Base-by-base conservation (phyloP, 164 flowering plant genomes). In the Nelumbo lutea region DNA sequence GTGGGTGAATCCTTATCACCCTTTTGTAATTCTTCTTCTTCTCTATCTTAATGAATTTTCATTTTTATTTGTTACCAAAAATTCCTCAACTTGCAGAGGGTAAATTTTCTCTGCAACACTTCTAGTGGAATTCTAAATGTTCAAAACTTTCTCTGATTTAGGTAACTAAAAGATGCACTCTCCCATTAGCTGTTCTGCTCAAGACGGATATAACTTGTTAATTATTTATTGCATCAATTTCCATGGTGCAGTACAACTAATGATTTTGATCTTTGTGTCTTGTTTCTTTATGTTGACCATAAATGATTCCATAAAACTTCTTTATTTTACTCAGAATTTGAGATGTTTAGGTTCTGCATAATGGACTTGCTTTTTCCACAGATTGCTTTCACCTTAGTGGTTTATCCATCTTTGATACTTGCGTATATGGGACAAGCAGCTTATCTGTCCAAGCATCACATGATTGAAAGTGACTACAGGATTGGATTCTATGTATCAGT, bases 341-440 rank as follows among this genome's bases (percentile, higher is more conserved):
- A 53, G 57, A 2, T 4, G 14, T 53, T 53, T 10, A 13, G 14
- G 3, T 53, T 53, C 14, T 48, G 40, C 60, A 45, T 52, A 70
- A 53, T 1, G 5, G 48, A 4, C 48, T 55, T 62, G 40, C 13
- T 61, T 57, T 27, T 69, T 43, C 39, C 81, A 81, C 87, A 91
- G 97, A 82, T 91, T 83, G 97, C 97, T 65, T 91, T 91, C 79
- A 86, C 95, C 48, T 81, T 77, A 64, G 66, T 91, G 76, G 97
- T 91, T 40, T 91, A 91, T 74, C 97, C 97, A 40, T 85, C 95
- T 27, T 72, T 91, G 80, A 82, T 91, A 68, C 88, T 91, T 59
- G 97, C 97, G 45, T 91, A 91, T 63, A 91, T 91, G 97, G 97
- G 97, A 40, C 97, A 91, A 83, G 97, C 97, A 68, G 97, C 97